Percentiles rank a stretch among this genome's conserved stretches.
phyloP scores from a whole-genome alignment of 345 rosid genomes.

The Raphanus raphanistrum region DNA sequence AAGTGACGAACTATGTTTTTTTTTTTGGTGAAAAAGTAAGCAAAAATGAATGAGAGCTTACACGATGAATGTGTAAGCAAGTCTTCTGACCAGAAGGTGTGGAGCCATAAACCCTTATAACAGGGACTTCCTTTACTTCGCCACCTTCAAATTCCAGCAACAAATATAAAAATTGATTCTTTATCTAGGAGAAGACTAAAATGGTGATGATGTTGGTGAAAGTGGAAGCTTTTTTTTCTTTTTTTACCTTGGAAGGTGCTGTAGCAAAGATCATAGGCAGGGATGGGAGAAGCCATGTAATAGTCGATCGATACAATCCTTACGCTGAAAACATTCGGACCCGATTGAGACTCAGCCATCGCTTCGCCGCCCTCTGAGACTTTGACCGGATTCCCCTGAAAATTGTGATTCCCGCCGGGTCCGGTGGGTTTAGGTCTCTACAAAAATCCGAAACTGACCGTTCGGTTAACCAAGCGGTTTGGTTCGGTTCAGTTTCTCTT shows the following conservation, averaged over 20 bases:
- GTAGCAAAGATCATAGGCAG: slow-evolving; percentile 68
- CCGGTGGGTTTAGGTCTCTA: not conserved
- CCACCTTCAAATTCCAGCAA: slow-evolving; percentile 54
- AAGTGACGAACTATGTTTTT: not conserved
- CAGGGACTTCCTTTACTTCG: slow-evolving; percentile 80
- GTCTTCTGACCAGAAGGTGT: slow-evolving; percentile 95
- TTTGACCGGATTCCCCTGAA: not conserved
- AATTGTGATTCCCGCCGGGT: not conserved
- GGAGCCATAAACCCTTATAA: slow-evolving; percentile 82
- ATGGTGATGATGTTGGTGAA: not conserved
- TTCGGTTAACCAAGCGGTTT: not conserved
- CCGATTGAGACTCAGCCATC: slow-evolving; percentile 56
- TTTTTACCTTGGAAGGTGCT: slow-evolving; percentile 75
- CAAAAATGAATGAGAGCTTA: slow-evolving; percentile 34
- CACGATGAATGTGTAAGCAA: slow-evolving; percentile 89
- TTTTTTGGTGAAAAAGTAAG: too few species aligned
- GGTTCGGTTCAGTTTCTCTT: not conserved
- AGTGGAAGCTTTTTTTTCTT: not conserved
- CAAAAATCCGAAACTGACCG: not conserved
- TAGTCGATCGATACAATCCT: slow-evolving; percentile 54
- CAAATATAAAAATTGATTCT: not conserved
- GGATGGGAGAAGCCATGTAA: slow-evolving; percentile 83
- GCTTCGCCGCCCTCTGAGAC: not conserved
- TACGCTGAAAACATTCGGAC: slow-evolving; percentile 59
- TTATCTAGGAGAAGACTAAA: not conserved